Conservation (phyloP, 2,329 filamentous ascomycete species). For the Orbilia quercus region DNA sequence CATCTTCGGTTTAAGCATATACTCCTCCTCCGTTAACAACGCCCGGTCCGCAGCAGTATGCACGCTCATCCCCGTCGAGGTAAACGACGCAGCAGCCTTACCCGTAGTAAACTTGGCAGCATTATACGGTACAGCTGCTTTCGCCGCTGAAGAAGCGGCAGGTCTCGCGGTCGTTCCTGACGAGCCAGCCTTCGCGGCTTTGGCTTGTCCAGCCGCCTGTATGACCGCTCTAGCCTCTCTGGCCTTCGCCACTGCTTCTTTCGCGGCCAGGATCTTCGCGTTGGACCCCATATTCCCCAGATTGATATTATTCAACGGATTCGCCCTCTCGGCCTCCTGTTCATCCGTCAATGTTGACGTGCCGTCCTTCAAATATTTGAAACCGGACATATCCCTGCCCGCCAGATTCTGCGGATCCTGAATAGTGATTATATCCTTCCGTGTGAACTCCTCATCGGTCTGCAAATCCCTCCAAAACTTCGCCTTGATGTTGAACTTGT, state of each 20-base stretch:
- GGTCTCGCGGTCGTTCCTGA: constrained; percentile 17
- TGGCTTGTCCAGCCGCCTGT: constrained; percentile 63
- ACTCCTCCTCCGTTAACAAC: constrained; percentile 90
- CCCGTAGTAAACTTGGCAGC: constrained; percentile 91
- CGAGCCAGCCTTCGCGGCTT: constrained; percentile 59
- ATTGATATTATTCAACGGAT: constrained; percentile 76
- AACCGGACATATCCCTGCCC: constrained; percentile 82
- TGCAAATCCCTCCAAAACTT: constrained; percentile 96
- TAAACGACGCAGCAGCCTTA: constrained; percentile 90
- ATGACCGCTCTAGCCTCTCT: constrained; percentile 65
- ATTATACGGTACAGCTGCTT: constrained; percentile 73
- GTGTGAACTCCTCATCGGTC: constrained; percentile 84
- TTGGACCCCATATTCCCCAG: constrained; percentile 79
- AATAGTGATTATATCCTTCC: constrained; percentile 93
- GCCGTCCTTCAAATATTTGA: constrained; percentile 89
- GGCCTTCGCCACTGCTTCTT: constrained; percentile 91
- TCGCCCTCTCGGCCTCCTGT: constrained; percentile 74
- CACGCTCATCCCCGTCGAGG: constrained; percentile 90
- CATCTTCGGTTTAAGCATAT: constrained; percentile 89
- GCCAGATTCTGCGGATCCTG: constrained; percentile 94
- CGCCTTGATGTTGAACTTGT: constrained; percentile 93
- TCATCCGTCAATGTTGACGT: constrained; percentile 64
- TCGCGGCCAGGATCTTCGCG: constrained; percentile 87
- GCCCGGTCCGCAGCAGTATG: constrained; percentile 89
- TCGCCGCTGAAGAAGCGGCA: constrained; percentile 16